Conservation (phyloP, 192 early-diverging fungal species). For the Coemansia sp. region DNA sequence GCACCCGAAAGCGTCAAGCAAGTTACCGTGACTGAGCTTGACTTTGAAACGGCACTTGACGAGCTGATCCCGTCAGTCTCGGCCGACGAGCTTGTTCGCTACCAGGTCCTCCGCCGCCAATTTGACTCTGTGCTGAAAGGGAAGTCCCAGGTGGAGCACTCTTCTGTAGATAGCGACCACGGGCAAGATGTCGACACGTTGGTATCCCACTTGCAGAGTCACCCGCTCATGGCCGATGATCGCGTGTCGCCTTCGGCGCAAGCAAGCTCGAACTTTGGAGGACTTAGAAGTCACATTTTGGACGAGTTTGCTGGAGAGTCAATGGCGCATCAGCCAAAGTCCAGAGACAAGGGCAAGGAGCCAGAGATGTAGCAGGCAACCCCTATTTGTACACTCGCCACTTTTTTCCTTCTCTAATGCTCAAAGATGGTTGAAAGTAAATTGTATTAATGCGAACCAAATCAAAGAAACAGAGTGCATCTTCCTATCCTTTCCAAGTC, state of each 20-base stretch:
- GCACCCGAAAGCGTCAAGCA: constrained; percentile 63
- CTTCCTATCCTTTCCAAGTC: not conserved
- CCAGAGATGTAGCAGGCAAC: constrained; percentile 19
- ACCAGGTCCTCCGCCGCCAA: constrained; percentile 71
- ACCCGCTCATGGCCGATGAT: not conserved
- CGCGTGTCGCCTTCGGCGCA: not conserved
- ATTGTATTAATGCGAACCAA: too few relatives aligned
- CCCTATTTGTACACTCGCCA: too few relatives aligned
- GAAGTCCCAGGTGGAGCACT: not conserved
- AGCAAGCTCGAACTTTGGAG: too few relatives aligned
- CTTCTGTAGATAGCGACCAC: not conserved
- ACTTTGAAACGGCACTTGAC: constrained; percentile 78
- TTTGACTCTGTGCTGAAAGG: constrained; percentile 61
- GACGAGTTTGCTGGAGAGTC: not conserved
- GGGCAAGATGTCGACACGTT: not conserved
- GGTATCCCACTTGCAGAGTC: too few relatives aligned
- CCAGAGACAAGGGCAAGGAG: constrained; percentile 41
- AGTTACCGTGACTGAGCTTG: constrained; percentile 75
- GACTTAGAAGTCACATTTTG: too few relatives aligned
- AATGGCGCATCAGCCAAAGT: not conserved
- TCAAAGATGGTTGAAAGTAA: too few relatives aligned
- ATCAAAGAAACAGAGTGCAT: not conserved
- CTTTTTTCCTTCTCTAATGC: too few relatives aligned
- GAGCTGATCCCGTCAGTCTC: constrained; percentile 89
- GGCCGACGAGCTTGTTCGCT: constrained; percentile 80